Evolutionary conservation across 345 rosid genomes (phyloP).

Genomic region (Murraya koenigii): DNA sequence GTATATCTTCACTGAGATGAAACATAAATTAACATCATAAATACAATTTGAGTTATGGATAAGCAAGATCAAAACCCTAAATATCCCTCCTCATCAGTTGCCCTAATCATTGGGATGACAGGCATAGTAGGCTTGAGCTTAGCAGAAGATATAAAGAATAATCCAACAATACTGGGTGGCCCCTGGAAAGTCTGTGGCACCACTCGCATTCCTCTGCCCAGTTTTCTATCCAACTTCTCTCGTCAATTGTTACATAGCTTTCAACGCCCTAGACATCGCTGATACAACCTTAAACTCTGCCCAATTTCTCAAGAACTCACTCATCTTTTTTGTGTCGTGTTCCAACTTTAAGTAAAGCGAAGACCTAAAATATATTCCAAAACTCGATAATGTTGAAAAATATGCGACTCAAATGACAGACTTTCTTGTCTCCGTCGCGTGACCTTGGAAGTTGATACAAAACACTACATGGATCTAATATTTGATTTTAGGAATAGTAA

Average conservation of each 20-base stretch:
- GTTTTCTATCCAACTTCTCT: not conserved
- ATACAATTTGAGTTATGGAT: no score
- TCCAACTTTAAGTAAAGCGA: slow-evolving; percentile 15
- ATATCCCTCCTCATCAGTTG: no score
- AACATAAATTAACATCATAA: no score
- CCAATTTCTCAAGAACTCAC: slow-evolving; percentile 18
- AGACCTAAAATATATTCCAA: slow-evolving; percentile 6
- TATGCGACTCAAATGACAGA: not conserved
- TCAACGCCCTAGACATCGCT: slow-evolving; percentile 1
- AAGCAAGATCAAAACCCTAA: no score
- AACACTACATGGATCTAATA: slow-evolving; percentile 34
- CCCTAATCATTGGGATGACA: no score
- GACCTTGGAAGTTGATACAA: slow-evolving; percentile 28
- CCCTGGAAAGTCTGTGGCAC: not conserved
- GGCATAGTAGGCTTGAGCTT: no score
- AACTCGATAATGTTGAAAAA: slow-evolving; percentile 26
- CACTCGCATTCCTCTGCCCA: no score
- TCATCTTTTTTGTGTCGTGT: slow-evolving; percentile 38
- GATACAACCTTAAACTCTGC: not conserved
- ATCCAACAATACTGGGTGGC: not conserved
- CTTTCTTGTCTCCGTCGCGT: slow-evolving; percentile 15
- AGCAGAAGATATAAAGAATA: no score
- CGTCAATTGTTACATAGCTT: slow-evolving; percentile 11
- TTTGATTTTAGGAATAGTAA: no score
- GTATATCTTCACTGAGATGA: no score